Base-by-base conservation (phyloP, 768 basidiomycete species). In the Gautieria morchelliformis region DNA sequence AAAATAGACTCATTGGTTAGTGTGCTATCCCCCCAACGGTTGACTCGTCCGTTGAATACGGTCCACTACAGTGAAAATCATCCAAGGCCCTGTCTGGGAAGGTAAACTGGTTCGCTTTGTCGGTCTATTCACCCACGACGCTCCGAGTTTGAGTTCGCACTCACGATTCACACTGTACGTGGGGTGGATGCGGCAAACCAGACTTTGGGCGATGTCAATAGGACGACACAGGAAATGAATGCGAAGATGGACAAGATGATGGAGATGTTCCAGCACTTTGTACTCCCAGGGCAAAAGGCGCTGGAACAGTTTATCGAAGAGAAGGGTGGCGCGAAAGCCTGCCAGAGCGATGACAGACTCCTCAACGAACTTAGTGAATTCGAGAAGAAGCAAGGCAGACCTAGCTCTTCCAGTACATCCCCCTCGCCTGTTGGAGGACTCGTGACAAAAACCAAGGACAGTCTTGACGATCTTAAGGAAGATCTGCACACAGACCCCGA, bases 31-130 rank as follows among this genome's bases (percentile, higher is more conserved):
- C 33, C 33, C 33, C 11, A 30, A 7, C n/a, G 20, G 20, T 10
- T 14, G 30, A 12, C 24, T 20, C 17, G 2, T 0, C 9, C 15
- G n/a, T n/a, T n/a, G 11, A 12, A 42, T 33, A 33, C 15, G 39
- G 8, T 24, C 33, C 11, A 11, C 6, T 35, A 35, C 4, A 53
- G 52, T 59, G 6, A 61, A 53, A 40, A 64, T 72, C 5, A 44
- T 71, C 27, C 59, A 63, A 15, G 60, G 68, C 5, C 53, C 65
- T 1, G 14, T 61, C 19, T 71, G 71, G 70, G 66, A 70, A 45
- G 47, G 33, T 12, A 63, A 52, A 27, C 60, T 71, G n/a, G 53
- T 64, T 20, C 47, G 41, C 1, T 72, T 63, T 42, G 55, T 66
- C 22, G 39, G 53, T 14, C 45, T 63, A 0, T 72, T 72, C 58